A percentile compares a stretch with the other conserved stretches of the same genome.
Conservation (phyloP, 1,284 basidiomycete species). For the Phellopilus nigrolimitatus region DNA sequence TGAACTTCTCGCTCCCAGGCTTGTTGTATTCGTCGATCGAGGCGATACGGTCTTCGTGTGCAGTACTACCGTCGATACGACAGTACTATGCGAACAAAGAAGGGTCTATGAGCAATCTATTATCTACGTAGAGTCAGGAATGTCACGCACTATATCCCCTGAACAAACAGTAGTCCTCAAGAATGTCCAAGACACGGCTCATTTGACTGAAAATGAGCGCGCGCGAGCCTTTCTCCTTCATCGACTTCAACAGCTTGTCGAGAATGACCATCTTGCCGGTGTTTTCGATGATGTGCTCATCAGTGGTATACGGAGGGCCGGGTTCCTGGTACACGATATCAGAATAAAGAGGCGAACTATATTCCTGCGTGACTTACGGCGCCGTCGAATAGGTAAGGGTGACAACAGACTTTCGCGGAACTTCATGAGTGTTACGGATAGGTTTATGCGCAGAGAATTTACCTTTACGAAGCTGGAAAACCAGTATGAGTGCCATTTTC, state of each 20-base stretch:
- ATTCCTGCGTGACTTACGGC: slow-evolving; percentile 47
- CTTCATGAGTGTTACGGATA: neutral
- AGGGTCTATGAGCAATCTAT: neutral
- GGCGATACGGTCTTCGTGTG: slow-evolving; percentile 92
- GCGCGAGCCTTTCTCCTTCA: slow-evolving; percentile 92
- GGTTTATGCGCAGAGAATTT: neutral
- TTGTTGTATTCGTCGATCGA: slow-evolving; percentile 99
- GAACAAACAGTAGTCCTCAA: slow-evolving; percentile 98
- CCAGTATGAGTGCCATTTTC: slow-evolving; percentile 1
- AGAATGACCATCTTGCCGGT: slow-evolving; percentile 98
- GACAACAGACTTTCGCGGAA: slow-evolving; percentile 57
- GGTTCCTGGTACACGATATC: slow-evolving; percentile 61
- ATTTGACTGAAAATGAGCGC: slow-evolving; percentile 99
- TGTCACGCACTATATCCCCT: slow-evolving; percentile 71
- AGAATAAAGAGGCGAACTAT: neutral
- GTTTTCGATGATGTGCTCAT: slow-evolving; percentile 94
- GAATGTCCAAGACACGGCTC: slow-evolving; percentile 90
- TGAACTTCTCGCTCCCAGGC: slow-evolving; percentile 92
- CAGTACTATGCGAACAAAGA: slow-evolving; percentile 71
- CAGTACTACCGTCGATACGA: slow-evolving; percentile 93
- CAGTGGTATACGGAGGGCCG: slow-evolving; percentile 97
- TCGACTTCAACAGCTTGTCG: slow-evolving; percentile 84
- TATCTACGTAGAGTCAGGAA: slow-evolving; percentile 6
- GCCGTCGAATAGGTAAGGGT: slow-evolving; percentile 84
- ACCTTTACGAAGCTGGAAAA: slow-evolving; percentile 57